Evolutionary conservation across 306 rosid species (phyloP), one percentile per base, ranked within the genome.

Genomic region (Rosa lucieae): DNA sequence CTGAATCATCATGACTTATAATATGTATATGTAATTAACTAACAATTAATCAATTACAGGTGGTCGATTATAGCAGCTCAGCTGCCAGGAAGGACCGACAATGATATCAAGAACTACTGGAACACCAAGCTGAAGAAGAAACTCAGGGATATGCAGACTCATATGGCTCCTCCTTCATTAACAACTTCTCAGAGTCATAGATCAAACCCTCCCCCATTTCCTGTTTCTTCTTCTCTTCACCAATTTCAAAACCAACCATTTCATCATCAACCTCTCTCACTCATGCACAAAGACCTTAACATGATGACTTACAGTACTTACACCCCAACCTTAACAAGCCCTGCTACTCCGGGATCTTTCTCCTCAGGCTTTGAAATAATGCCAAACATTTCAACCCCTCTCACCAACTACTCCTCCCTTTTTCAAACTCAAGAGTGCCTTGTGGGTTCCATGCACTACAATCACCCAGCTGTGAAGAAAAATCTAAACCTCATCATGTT

Each of bases 41-140:
- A 75, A 23, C 10, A 42, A 46, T 44, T 62, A 14, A 55, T 42
- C 48, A 70, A 67, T n/a, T 58, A 3, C 84, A 94, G 98, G 88
- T 94, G 98, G 98, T 94, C 98, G 80, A 89, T 94, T 55, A 94
- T 94, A 78, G 97, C 98, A 18, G 90, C 96, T 71, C 97, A 94
- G 72, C 82, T 94, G 49, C 93, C 97, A 48, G 98, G 98, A 0
- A 88, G 98, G 84, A 94, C 98, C 15, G 98, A 94, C 80, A 94
- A 94, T 47, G 97, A 94, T 87, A 94, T 94, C 72, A 94, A 94
- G 84, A 94, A 94, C 86, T 92, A 94, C 75, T 94, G 98, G 98
- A 94, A 94, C 91, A 94, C 98, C 40, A 94, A 92, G 85, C 93
- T 94, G 18, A 94, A 92, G 93, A 94, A 92, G 88, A 94, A 94